Evolutionary conservation across 2,329 filamentous ascomycete genomes (phyloP).

Genomic region (Kalmusia sp.): DNA sequence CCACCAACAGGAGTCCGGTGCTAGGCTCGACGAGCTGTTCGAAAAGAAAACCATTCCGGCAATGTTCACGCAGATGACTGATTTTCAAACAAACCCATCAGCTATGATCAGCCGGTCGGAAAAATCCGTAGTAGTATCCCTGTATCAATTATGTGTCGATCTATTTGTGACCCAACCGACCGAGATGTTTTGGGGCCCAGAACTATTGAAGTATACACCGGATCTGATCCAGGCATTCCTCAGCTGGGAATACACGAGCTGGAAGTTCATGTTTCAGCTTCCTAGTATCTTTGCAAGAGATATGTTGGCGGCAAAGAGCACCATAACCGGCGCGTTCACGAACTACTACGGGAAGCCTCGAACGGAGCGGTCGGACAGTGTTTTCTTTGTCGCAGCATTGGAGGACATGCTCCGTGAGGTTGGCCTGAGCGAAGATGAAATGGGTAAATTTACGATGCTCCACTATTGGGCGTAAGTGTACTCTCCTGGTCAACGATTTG

Average conservation of each 20-base stretch:
- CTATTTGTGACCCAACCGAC: too few relatives aligned
- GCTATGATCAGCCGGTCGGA: background rate
- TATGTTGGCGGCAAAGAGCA: constrained; percentile 15
- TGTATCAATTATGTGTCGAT: too few relatives aligned
- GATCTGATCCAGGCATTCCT: constrained; percentile 5
- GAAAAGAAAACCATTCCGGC: constrained; percentile 6
- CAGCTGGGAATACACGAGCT: constrained; percentile 18
- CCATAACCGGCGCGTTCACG: constrained; percentile 11
- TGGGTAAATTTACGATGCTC: constrained; percentile 15
- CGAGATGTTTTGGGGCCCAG: too few relatives aligned
- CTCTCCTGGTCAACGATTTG: background rate
- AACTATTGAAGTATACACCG: too few relatives aligned
- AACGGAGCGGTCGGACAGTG: constrained; percentile 3
- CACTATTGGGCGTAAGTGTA: constrained; percentile 24
- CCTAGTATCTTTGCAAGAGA: constrained; percentile 14
- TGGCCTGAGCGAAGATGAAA: constrained; percentile 15
- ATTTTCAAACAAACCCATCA: background rate
- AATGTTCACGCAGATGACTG: constrained; percentile 9
- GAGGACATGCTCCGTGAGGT: constrained; percentile 17
- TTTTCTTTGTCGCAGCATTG: constrained; percentile 12
- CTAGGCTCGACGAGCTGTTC: constrained; percentile 10
- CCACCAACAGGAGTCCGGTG: constrained; percentile 13
- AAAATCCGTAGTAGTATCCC: too few relatives aligned
- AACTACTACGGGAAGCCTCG: constrained; percentile 11
- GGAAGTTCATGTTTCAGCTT: constrained; percentile 21